These are phyloP conservation scores for Elaeis oleifera DNA, from an alignment of 202 grass and related monocot genomes.

Conservation along the genomic window DNA sequence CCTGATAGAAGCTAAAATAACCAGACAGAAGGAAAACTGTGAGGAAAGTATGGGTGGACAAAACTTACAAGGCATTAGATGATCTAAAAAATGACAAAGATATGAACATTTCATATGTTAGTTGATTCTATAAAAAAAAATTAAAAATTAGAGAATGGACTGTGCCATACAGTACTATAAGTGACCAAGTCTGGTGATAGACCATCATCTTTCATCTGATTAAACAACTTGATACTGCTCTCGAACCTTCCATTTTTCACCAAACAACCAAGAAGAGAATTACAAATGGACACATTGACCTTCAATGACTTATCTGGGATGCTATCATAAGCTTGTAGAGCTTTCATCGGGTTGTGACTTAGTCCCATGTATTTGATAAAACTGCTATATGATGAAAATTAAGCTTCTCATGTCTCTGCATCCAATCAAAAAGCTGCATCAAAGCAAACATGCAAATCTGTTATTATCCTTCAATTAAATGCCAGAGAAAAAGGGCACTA, in stretches of 20 bases:
- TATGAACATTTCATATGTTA: no score
- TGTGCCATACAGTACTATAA: constrained; percentile 65
- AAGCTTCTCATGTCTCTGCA: constrained; percentile 52
- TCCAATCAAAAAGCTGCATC: constrained; percentile 78
- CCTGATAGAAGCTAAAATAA: constrained; percentile 72
- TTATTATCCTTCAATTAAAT: no score
- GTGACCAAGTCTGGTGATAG: constrained; percentile 83
- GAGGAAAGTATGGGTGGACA: no score
- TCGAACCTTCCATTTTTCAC: constrained; percentile 67
- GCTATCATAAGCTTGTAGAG: constrained; percentile 44
- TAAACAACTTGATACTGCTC: constrained; percentile 71
- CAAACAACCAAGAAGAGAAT: constrained; percentile 83
- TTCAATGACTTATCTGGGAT: constrained; percentile 43
- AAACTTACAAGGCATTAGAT: no score
- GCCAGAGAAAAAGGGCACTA: no score
- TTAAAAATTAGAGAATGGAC: not conserved
- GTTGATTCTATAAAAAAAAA: no score
- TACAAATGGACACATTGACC: constrained; percentile 65
- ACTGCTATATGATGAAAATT: constrained; percentile 73
- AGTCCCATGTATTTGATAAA: constrained; percentile 86
- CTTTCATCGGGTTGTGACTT: constrained; percentile 51
- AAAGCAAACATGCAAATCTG: not conserved
- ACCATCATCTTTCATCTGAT: constrained; percentile 73
- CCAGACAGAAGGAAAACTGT: not conserved
- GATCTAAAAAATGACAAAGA: no score